phyloP scores from a whole-genome alignment of 495 filamentous ascomycete species.

The Penicillium samsonianum region DNA sequence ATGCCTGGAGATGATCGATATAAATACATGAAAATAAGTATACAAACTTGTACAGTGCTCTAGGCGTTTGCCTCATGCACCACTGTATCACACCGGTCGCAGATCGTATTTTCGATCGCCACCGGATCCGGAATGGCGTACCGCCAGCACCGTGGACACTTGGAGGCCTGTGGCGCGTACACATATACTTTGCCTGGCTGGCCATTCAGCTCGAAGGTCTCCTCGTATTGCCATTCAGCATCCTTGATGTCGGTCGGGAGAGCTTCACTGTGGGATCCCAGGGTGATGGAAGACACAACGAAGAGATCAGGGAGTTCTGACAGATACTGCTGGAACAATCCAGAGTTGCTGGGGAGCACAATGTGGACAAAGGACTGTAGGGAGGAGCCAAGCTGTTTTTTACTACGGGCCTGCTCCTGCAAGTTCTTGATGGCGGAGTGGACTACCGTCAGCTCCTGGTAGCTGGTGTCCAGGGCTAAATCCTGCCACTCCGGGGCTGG shows the following conservation, averaged over 20 bases:
- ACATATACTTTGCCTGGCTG: slow-evolving; percentile 58
- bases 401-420: slow-evolving; percentile 65
- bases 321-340: slow-evolving; percentile 53
- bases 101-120: slow-evolving; percentile 60
- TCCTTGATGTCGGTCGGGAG: slow-evolving; percentile 29
- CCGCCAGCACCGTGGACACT: slow-evolving; percentile 89
- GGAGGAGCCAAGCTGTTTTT: slow-evolving; percentile 71
- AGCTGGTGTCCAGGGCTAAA: slow-evolving; percentile 44
- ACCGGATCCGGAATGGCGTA: slow-evolving; percentile 56
- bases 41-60: background rate
- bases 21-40: background rate
- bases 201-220: slow-evolving; percentile 54
- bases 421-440: slow-evolving; percentile 65
- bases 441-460: slow-evolving; percentile 58
- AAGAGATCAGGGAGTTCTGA: slow-evolving; percentile 72
- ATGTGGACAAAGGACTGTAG: slow-evolving; percentile 69
- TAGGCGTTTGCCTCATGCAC: slow-evolving; percentile 39
- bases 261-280: slow-evolving; percentile 40
- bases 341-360: slow-evolving; percentile 24
- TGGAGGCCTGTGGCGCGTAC: slow-evolving; percentile 62
- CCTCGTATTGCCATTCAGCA: slow-evolving; percentile 55
- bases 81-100: slow-evolving; percentile 71
- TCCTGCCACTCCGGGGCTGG: slow-evolving; percentile 42
- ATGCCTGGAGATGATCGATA: background rate
- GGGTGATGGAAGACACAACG: slow-evolving; percentile 69